These are phyloP conservation scores for Ophiosphaerella herpotricha DNA, from an alignment of 2,329 filamentous ascomycete genomes.

Conservation along the genomic window DNA sequence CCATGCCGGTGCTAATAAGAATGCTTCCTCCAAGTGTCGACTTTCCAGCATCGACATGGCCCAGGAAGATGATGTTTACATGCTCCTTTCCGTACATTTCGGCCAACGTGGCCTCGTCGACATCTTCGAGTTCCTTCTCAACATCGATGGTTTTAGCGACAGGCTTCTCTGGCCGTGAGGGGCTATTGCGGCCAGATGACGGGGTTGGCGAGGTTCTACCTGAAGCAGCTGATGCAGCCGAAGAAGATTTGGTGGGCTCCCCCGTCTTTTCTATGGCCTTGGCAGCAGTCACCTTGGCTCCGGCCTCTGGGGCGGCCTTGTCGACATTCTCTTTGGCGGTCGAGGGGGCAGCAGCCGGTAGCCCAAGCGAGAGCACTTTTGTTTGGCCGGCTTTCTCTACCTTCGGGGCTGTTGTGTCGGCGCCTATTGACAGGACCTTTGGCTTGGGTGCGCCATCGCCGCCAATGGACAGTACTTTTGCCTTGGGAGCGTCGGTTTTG, in stretches of 20 bases:
- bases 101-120: conserved; percentile 83
- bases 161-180: conserved; percentile 64
- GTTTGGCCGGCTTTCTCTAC: conserved; percentile 56
- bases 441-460: conserved; percentile 60
- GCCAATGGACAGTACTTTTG: conserved; percentile 68
- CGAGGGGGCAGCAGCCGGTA: conserved; percentile 54
- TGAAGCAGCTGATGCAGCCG: conserved; percentile 48
- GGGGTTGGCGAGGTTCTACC: conserved; percentile 81
- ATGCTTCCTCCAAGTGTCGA: conserved; percentile 94
- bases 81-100: conserved; percentile 96
- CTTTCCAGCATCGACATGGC: conserved; percentile 98
- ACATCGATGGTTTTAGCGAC: conserved; percentile 78
- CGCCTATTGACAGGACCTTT: conserved; percentile 65
- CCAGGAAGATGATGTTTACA: conserved; percentile 96
- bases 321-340: conserved; percentile 53
- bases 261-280: conserved; percentile 94
- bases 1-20: conserved; percentile 93
- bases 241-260: conserved; percentile 59
- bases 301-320: conserved; percentile 63
- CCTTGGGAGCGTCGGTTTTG: conserved; percentile 52
- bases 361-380: conserved; percentile 80
- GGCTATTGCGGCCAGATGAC: conserved; percentile 83
- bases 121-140: conserved; percentile 76
- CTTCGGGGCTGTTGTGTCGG: conserved; percentile 59
- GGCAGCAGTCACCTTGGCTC: conserved; percentile 80